Percentiles rank a stretch among this genome's conserved stretches.
These are phyloP conservation scores for Quambalaria eucalypti DNA, from an alignment of 1,284 basidiomycete genomes.

Conservation along the genomic window DNA sequence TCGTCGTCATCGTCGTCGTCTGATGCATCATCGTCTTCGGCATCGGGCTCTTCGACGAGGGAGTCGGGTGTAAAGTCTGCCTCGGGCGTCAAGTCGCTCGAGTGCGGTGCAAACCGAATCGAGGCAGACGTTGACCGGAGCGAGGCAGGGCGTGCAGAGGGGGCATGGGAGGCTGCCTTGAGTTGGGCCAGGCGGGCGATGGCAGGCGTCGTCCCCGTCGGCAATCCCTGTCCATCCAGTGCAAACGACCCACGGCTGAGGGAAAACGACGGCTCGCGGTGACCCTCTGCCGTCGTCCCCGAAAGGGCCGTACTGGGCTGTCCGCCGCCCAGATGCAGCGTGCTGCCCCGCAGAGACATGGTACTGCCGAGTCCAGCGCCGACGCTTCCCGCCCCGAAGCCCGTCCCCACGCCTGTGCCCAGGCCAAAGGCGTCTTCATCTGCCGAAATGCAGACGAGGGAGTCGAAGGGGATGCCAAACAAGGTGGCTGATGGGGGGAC, in stretches of 20 bases:
- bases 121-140: background rate
- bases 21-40: background rate
- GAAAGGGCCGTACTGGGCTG: too few species aligned
- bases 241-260: background rate
- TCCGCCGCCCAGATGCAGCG: background rate
- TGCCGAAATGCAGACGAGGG: conserved; percentile 66
- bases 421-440: conserved; percentile 63
- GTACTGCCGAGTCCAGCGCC: background rate
- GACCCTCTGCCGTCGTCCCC: background rate
- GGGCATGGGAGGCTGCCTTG: background rate
- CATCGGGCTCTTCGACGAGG: background rate
- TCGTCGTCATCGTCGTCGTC: background rate
- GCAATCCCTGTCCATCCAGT: background rate
- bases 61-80: background rate
- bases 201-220: background rate
- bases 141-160: background rate
- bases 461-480: conserved; percentile 69
- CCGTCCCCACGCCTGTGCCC: background rate
- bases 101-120: background rate
- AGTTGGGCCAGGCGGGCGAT: background rate
- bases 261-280: background rate
- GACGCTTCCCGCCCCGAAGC: background rate
- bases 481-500: conserved; percentile 34
- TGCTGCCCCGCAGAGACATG: background rate
- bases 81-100: background rate